Evolutionary conservation across 371 early-diverging fungal species (phyloP), one percentile per base, ranked within the genome.

Genomic region (Mucor irregularis): DNA sequence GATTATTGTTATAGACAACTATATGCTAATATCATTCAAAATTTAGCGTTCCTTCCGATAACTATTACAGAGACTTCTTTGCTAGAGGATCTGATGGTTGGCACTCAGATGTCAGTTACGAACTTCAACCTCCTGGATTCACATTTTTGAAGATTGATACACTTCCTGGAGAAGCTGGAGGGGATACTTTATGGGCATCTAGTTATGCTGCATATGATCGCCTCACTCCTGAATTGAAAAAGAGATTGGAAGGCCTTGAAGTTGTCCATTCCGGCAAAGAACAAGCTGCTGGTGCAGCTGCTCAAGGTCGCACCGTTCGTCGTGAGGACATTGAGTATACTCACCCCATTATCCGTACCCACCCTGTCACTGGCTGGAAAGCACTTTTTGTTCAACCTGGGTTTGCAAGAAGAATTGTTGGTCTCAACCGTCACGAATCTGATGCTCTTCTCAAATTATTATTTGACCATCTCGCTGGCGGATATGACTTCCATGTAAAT

Each of bases 321-420:
- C 70, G 79, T 39, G 69, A 75, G 21, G 48, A 65, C 31, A 71
- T 72, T 40, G 79, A 70, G 29, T 57, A 68, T 13, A 39, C 29
- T 5, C 86, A 85, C 49, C 88, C 86, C 9, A 53, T 84, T 5
- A 51, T 87, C 38, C 80, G 87, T 42, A 83, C 84, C 5, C 82
- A 87, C 60, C 88, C 88, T 30, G 78, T 87, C 24, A 85, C 88
- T 21, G 80, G 82, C 19, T 82, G 80, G 80, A 86, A 84, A 64
- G 63, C 78, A 17, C 56, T 87, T 24, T 86, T 64, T 56, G 78
- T 82, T 49, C 84, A 84, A 63, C 77, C 77, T 9, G 79, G 63
- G 43, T 86, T 85, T 58, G 82, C 85, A 0, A 73, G 72, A 10
- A 59, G 61, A 28, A 85, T 87, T 63, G 69, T 74, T 21, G 74